These are phyloP conservation scores for Primulina tabacum DNA, from an alignment of 257 asterid species.

Conservation along the genomic window DNA sequence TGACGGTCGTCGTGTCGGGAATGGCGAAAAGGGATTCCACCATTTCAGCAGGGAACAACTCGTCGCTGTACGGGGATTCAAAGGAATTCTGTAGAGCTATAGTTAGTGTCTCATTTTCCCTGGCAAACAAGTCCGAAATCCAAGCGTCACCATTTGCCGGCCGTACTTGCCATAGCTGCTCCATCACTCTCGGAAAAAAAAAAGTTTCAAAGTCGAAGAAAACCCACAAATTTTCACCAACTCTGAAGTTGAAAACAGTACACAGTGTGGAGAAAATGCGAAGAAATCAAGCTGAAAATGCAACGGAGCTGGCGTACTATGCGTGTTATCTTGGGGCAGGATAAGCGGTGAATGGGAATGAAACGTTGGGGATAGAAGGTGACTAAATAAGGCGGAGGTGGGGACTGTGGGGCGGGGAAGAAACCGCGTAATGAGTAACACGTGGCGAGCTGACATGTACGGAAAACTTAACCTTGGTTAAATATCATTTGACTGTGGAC, in stretches of 20 bases:
- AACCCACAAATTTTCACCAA: neutral
- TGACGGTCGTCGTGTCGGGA: conserved; percentile 35
- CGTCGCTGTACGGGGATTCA: conserved; percentile 32
- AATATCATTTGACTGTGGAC: neutral
- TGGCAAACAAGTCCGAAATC: conserved; percentile 44
- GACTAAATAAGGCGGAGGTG: conserved; percentile 52
- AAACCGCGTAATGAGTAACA: conserved; percentile 78
- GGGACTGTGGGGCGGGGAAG: conserved; percentile 17
- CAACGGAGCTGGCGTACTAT: too few species aligned
- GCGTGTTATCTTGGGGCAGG: too few species aligned
- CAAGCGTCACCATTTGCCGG: conserved; percentile 58
- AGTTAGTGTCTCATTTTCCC: conserved; percentile 58
- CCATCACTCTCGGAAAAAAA: conserved; percentile 35
- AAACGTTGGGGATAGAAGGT: conserved; percentile 3
- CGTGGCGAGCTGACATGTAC: conserved; percentile 59
- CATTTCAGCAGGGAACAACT: conserved; percentile 37
- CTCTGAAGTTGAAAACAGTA: neutral
- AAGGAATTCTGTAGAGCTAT: conserved; percentile 55
- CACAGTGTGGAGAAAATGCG: neutral
- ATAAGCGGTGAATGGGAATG: neutral
- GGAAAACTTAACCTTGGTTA: conserved; percentile 38
- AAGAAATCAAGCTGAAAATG: neutral
- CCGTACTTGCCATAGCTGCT: conserved; percentile 57
- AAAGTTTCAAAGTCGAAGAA: neutral
- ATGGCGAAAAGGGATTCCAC: conserved; percentile 31